Evolutionary conservation across 768 basidiomycete genomes (phyloP).

Genomic region (Peribolospora kevripleyi): DNA sequence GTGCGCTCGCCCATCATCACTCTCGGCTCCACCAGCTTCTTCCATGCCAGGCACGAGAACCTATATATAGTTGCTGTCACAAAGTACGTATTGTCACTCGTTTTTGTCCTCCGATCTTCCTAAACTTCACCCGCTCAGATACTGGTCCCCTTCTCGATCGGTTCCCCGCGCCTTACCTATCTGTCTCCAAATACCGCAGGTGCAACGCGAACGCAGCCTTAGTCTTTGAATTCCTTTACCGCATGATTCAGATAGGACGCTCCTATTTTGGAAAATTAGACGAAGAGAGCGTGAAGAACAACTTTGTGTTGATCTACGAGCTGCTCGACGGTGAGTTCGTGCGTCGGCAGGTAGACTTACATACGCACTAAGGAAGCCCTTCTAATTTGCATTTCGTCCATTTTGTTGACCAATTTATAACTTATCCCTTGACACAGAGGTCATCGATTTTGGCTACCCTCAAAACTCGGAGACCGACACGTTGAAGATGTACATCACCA

Average conservation of each 20-base stretch:
- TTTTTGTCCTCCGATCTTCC: background rate
- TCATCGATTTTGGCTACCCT: constrained; percentile 95
- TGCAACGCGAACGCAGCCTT: constrained; percentile 93
- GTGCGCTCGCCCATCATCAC: constrained; percentile 94
- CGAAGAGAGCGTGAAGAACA: constrained; percentile 95
- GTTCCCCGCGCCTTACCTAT: background rate
- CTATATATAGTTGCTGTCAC: constrained; percentile 88
- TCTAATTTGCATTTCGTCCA: too few relatives aligned
- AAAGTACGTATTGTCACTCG: constrained; percentile 34
- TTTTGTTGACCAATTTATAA: too few relatives aligned
- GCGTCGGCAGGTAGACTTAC: background rate
- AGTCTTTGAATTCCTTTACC: constrained; percentile 92
- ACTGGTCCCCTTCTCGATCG: background rate
- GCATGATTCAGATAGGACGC: constrained; percentile 79
- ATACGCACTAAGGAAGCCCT: too few relatives aligned
- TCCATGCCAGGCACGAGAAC: constrained; percentile 87
- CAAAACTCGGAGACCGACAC: constrained; percentile 98
- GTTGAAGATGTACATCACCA: constrained; percentile 90
- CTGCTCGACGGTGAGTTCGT: constrained; percentile 64
- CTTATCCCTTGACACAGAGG: constrained; percentile 32
- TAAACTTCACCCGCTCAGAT: background rate
- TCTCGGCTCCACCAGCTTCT: constrained; percentile 92
- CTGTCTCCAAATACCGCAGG: constrained; percentile 22
- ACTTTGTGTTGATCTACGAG: constrained; percentile 95
- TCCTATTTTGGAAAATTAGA: constrained; percentile 97